A percentile compares a stretch with the other conserved stretches of the same genome.
Evolutionary conservation across 2,329 filamentous ascomycete genomes (phyloP).

Genomic region (Diatrype stigma): DNA sequence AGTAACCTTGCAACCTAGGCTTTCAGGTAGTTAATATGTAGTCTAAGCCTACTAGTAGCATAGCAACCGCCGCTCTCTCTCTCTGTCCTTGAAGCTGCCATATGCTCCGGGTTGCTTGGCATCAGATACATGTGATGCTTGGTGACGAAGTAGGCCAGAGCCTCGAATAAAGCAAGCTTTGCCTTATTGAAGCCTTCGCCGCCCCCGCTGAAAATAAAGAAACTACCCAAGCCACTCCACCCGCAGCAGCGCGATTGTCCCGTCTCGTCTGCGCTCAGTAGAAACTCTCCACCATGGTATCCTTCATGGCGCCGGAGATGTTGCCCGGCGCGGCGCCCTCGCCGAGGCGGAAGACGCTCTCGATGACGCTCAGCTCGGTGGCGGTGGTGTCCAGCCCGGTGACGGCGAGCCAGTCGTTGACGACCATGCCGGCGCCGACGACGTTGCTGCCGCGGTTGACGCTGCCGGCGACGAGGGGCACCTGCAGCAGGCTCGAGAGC

Average conservation of each 20-base stretch:
- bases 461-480: slow-evolving; percentile 88
- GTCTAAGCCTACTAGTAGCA: neutral
- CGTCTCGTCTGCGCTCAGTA: slow-evolving; percentile 70
- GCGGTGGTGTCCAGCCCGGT: slow-evolving; percentile 92
- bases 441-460: slow-evolving; percentile 92
- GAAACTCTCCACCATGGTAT: slow-evolving; percentile 98
- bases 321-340: slow-evolving; percentile 76
- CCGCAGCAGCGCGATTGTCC: no score
- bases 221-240: slow-evolving; percentile 3
- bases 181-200: no score
- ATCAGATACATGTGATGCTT: no score
- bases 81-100: no score
- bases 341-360: slow-evolving; percentile 91
- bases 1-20: no score
- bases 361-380: slow-evolving; percentile 94
- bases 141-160: no score
- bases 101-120: no score
- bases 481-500: slow-evolving; percentile 86
- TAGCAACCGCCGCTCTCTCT: no score
- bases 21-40: no score
- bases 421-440: slow-evolving; percentile 94
- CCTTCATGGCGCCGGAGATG: slow-evolving; percentile 84
- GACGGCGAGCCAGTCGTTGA: slow-evolving; percentile 96
- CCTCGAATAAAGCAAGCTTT: no score
- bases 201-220: no score